Percentiles rank a stretch among this genome's conserved stretches.
Conservation (phyloP, 2,329 filamentous ascomycete species). For the Tolypocladium ovalisporum region DNA sequence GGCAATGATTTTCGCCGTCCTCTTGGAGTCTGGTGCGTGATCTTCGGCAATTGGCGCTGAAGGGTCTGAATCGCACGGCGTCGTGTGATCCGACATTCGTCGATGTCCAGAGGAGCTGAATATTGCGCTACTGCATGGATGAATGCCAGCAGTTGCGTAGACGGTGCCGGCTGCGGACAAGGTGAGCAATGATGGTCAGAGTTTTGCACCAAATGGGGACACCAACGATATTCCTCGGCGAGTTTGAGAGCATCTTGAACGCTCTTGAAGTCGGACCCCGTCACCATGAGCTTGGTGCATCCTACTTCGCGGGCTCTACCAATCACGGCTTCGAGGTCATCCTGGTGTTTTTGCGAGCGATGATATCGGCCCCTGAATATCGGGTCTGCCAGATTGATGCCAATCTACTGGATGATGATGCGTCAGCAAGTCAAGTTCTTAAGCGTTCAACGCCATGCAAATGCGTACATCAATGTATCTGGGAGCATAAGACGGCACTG, state of each 20-base stretch:
- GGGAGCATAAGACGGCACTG: conserved; percentile 22
- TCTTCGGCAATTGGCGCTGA: conserved; percentile 37
- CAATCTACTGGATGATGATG: conserved; percentile 44
- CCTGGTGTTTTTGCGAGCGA: conserved; percentile 61
- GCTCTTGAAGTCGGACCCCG: conserved; percentile 76
- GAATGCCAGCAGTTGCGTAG: conserved; percentile 86
- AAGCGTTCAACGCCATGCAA: background rate
- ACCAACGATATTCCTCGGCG: conserved; percentile 61
- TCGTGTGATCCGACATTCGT: conserved; percentile 26
- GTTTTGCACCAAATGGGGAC: background rate
- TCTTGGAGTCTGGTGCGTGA: conserved; percentile 29
- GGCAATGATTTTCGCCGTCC: conserved; percentile 38
- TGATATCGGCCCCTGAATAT: conserved; percentile 81
- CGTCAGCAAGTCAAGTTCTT: conserved; percentile 2
- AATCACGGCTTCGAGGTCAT: conserved; percentile 69
- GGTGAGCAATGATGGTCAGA: conserved; percentile 1
- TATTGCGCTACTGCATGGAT: conserved; percentile 76
- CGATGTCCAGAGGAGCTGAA: conserved; percentile 49
- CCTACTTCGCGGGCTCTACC: conserved; percentile 66
- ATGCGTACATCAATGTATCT: conserved; percentile 51
- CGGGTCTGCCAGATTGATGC: conserved; percentile 91
- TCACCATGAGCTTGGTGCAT: conserved; percentile 84
- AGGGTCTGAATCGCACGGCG: conserved; percentile 43
- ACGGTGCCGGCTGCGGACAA: conserved; percentile 56
- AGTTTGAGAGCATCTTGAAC: conserved; percentile 65